Conservation (phyloP, 2,329 filamentous ascomycete species). For the Diaporthe citri region DNA sequence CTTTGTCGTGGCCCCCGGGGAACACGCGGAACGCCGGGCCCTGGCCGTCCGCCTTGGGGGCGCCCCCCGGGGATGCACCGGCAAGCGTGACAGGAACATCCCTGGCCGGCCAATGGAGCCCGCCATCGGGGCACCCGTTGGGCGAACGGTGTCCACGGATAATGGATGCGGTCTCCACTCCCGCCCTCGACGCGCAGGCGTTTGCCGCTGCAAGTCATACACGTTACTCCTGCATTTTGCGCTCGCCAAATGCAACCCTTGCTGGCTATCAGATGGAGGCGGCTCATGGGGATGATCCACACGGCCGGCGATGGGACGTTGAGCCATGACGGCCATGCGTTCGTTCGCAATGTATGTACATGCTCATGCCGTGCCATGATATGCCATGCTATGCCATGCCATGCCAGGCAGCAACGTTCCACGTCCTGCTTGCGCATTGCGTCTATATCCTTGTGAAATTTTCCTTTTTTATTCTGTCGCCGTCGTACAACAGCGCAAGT, state of each 20-base stretch:
- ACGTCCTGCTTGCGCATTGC: slow-evolving; percentile 9
- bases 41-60: slow-evolving; percentile 10
- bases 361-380: background rate
- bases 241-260: background rate
- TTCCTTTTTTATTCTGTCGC: background rate
- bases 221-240: slow-evolving; percentile 18
- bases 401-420: background rate
- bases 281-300: slow-evolving; percentile 12
- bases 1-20: slow-evolving; percentile 23
- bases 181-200: slow-evolving; percentile 12
- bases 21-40: slow-evolving; percentile 18
- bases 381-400: background rate
- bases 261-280: background rate
- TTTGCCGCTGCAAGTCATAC: slow-evolving; percentile 27
- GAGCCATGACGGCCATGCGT: slow-evolving; percentile 6
- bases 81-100: slow-evolving; percentile 15
- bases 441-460: background rate
- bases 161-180: slow-evolving; percentile 28
- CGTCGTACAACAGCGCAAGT: slow-evolving; percentile 16
- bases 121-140: background rate
- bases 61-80: slow-evolving; percentile 22
- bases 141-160: slow-evolving; percentile 24
- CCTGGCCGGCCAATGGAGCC: slow-evolving; percentile 20
- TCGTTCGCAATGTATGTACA: background rate
- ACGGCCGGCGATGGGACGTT: slow-evolving; percentile 14